Conservation (phyloP, 257 asterid genomes). For the Plantago ovata region DNA sequence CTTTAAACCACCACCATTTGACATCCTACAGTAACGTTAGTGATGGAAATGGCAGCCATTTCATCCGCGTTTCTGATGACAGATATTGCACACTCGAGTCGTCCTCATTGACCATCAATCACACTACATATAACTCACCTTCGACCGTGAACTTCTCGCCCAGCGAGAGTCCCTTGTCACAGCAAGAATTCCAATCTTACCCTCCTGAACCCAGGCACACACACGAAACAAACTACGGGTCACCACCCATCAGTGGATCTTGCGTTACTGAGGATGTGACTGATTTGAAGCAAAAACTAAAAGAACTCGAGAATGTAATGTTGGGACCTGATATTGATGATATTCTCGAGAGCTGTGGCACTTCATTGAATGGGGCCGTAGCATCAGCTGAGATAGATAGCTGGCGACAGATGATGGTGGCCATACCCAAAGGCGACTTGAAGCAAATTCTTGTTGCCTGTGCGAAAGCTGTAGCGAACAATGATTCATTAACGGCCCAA, state of each 20-base stretch:
- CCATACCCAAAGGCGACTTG: constrained; percentile 57
- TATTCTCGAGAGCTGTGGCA: constrained; percentile 30
- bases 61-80: constrained; percentile 34
- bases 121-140: constrained; percentile 31
- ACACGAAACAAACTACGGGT: constrained; percentile 38
- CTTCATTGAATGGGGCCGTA: constrained; percentile 11
- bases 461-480: constrained; percentile 64
- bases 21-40: constrained; percentile 23
- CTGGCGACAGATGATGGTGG: constrained; percentile 68
- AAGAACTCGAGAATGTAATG: constrained; percentile 70
- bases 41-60: constrained; percentile 24
- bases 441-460: constrained; percentile 72
- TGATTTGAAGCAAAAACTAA: constrained; percentile 55
- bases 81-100: constrained; percentile 65
- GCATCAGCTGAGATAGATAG: constrained; percentile 49
- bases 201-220: constrained; percentile 25
- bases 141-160: constrained; percentile 48
- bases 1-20: constrained; percentile 33
- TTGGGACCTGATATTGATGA: constrained; percentile 78
- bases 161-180: constrained; percentile 44
- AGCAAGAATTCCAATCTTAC: constrained; percentile 38
- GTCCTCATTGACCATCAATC: constrained; percentile 37
- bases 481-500: constrained; percentile 52
- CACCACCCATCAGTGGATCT: constrained; percentile 48
- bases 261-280: constrained; percentile 42